phyloP scores from a whole-genome alignment of 768 basidiomycete genomes.

The Pulveroboletus sp. region DNA sequence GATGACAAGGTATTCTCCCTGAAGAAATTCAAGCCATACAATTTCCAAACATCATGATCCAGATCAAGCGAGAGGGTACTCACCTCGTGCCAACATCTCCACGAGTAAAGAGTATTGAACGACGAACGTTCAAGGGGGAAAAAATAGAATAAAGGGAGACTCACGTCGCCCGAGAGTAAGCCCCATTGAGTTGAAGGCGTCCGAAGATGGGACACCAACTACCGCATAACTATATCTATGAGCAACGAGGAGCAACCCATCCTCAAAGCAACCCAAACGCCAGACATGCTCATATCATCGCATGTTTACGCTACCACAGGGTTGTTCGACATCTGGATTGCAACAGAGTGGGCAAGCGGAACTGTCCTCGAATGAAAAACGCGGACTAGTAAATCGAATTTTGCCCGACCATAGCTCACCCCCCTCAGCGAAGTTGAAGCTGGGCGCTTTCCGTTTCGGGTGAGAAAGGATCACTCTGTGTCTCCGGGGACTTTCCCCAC shows the following conservation, averaged over 20 bases:
- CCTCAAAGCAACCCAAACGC: constrained; percentile 40
- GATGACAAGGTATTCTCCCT: constrained; percentile 66
- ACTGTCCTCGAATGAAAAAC: constrained; percentile 15
- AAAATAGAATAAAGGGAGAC: constrained; percentile 33
- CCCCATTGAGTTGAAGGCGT: constrained; percentile 81
- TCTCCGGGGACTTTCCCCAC: constrained; percentile 96
- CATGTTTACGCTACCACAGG: constrained; percentile 43
- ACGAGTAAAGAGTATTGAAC: constrained; percentile 33
- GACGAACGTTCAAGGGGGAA: constrained; percentile 43
- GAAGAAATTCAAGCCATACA: constrained; percentile 81
- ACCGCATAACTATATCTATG: constrained; percentile 90
- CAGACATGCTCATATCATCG: constrained; percentile 74
- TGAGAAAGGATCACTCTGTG: constrained; percentile 58
- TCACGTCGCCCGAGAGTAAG: constrained; percentile 76
- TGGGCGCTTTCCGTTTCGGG: constrained; percentile 66
- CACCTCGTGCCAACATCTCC: constrained; percentile 10
- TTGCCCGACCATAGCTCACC: constrained; percentile 45
- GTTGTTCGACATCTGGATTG: constrained; percentile 32
- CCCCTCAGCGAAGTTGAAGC: constrained; percentile 66
- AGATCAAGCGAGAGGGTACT: constrained; percentile 15
- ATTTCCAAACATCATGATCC: constrained; percentile 51
- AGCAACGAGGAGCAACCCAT: constrained; percentile 56
- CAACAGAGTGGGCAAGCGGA: constrained; percentile 58
- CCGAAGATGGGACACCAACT: constrained; percentile 38
- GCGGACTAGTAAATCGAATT: constrained; percentile 38